These are phyloP conservation scores for Houttuynia cordata DNA, from an alignment of 164 flowering plant genomes.

Conservation along the genomic window DNA sequence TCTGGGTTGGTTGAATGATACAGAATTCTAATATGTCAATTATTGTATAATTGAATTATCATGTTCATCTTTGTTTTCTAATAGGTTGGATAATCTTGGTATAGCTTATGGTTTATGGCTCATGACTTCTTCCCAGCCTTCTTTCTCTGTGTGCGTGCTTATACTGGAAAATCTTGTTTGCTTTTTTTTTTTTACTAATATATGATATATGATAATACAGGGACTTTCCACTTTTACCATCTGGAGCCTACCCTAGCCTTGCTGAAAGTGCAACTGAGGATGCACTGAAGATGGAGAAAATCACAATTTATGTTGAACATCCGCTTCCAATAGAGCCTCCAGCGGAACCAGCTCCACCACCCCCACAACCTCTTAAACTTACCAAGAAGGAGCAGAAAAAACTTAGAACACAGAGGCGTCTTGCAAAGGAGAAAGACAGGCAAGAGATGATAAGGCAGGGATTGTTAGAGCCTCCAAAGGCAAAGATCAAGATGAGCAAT, in stretches of 20 bases:
- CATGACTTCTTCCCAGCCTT: too few species aligned
- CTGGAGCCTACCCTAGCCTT: slow-evolving; percentile 44
- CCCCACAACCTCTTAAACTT: slow-evolving; percentile 89
- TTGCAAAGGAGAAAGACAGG: slow-evolving; percentile 78
- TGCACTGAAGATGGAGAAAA: slow-evolving; percentile 57
- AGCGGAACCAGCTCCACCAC: slow-evolving; percentile 90
- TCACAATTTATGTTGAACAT: slow-evolving; percentile 79
- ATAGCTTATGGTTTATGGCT: too few species aligned
- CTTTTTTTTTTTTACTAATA: too few species aligned
- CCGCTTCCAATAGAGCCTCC: slow-evolving; percentile 98
- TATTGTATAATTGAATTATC: too few species aligned
- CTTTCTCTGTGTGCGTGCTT: too few species aligned
- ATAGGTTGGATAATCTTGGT: too few species aligned
- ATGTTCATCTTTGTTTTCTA: too few species aligned
- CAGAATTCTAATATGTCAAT: too few species aligned
- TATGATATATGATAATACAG: too few species aligned
- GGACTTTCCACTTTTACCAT: slow-evolving; percentile 56
- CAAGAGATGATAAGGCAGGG: slow-evolving; percentile 99
- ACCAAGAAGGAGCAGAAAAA: slow-evolving; percentile 96
- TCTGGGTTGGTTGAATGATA: too few species aligned
- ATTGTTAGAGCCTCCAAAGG: slow-evolving; percentile 83
- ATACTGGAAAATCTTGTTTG: too few species aligned
- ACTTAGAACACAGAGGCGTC: slow-evolving; percentile 83
- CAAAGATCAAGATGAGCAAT: slow-evolving; percentile 95
- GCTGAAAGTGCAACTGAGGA: slow-evolving; percentile 26